Base-by-base conservation (phyloP, 2,329 filamentous ascomycete genomes). In the Helotiales sp. region DNA sequence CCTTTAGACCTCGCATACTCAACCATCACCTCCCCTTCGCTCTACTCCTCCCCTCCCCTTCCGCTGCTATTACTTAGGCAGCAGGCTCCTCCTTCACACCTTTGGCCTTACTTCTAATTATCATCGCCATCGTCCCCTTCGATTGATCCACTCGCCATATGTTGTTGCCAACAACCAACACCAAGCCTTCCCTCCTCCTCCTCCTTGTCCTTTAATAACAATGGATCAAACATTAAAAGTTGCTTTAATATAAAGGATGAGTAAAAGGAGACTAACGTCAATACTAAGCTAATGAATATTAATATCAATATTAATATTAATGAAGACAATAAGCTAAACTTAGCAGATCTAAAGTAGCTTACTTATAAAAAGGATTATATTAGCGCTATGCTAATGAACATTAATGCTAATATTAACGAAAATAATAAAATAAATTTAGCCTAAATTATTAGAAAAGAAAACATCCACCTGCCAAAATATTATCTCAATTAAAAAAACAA, bases 181-280 rank as follows among this genome's bases (percentile, higher is more conserved):
- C 65, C 49, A 69, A 69, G 67, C 63, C 65, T 61, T 65, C 37
- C 69, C 32, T 68, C 64, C 62, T 60, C 32, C n/a, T n/a, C n/a
- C n/a, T n/a, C n/a, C n/a, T n/a, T n/a, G n/a, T n/a, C n/a, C n/a
- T n/a, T n/a, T 49, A 34, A 70, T 30, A 72, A 69, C 63, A 64
- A 71, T 70, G 37, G 61, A 34, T 69, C 66, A 70, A 67, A 73
- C 58, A 66, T 68, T 30, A 62, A 72, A 64, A 73, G 67, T n/a
- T n/a, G n/a, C n/a, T n/a, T n/a, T n/a, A n/a, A n/a, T n/a, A n/a
- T n/a, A n/a, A n/a, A n/a, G n/a, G n/a, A n/a, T n/a, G n/a, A n/a
- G n/a, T n/a, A n/a, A n/a, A n/a, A n/a, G n/a, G n/a, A n/a, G n/a
- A n/a, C n/a, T n/a, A n/a, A n/a, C n/a, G n/a, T n/a, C n/a, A n/a